Conservation (phyloP, 768 basidiomycete species). For the Collybiopsis confluens region DNA sequence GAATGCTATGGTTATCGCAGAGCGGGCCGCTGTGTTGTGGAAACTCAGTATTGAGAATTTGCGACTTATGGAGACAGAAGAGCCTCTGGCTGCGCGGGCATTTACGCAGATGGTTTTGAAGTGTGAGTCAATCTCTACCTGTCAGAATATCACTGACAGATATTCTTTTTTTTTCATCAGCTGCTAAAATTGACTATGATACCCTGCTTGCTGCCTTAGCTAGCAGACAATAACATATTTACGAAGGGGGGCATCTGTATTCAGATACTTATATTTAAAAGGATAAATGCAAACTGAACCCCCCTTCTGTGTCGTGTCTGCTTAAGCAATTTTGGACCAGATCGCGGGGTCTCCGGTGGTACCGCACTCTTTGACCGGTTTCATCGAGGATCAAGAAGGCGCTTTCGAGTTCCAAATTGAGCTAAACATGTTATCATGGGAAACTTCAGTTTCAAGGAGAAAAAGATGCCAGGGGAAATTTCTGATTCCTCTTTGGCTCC, state of each 20-base stretch:
- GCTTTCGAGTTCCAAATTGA: too few relatives aligned
- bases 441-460: too few relatives aligned
- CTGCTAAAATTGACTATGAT: slow-evolving; percentile 62
- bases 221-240: slow-evolving; percentile 20
- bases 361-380: too few relatives aligned
- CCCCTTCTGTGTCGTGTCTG: too few relatives aligned
- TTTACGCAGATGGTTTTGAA: slow-evolving; percentile 72
- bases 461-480: too few relatives aligned
- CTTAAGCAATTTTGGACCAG: too few relatives aligned
- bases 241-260: not conserved
- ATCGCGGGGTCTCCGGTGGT: too few relatives aligned
- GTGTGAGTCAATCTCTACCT: slow-evolving; percentile 39
- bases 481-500: too few relatives aligned
- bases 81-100: slow-evolving; percentile 58
- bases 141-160: not conserved
- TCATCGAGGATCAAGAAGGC: too few relatives aligned
- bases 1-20: slow-evolving; percentile 84
- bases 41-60: slow-evolving; percentile 60
- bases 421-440: too few relatives aligned
- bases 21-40: slow-evolving; percentile 79
- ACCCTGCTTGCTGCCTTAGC: slow-evolving; percentile 55
- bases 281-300: not conserved
- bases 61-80: slow-evolving; percentile 58
- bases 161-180: slow-evolving; percentile 23
- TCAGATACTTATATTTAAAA: not conserved